These are phyloP conservation scores for Ramichloridium luteum DNA, from an alignment of 2,329 filamentous ascomycete genomes.

Conservation along the genomic window DNA sequence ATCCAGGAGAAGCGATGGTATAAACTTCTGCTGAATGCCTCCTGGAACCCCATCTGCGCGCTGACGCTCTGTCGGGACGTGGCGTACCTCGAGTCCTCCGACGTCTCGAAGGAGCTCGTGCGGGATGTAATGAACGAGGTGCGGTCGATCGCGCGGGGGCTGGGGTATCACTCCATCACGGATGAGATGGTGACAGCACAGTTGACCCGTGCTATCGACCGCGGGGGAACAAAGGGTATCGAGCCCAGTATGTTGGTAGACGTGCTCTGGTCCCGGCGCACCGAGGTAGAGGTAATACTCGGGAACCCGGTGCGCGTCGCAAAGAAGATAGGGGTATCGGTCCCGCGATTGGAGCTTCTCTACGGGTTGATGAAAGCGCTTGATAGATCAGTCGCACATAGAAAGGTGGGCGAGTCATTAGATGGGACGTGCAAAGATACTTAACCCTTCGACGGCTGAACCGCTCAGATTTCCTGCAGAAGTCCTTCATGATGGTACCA, in stretches of 20 bases:
- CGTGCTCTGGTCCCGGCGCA: slow-evolving; percentile 28
- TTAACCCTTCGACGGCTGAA: no score
- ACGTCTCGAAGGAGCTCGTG: slow-evolving; percentile 26
- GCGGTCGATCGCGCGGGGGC: slow-evolving; percentile 28
- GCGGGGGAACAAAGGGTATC: slow-evolving; percentile 27
- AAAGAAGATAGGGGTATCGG: slow-evolving; percentile 27
- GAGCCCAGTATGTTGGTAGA: slow-evolving; percentile 42
- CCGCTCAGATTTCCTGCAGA: no score
- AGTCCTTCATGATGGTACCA: no score
- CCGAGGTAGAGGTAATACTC: slow-evolving; percentile 41
- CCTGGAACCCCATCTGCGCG: slow-evolving; percentile 50
- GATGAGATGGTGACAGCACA: slow-evolving; percentile 28
- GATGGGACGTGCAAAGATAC: no score
- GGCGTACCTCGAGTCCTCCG: slow-evolving; percentile 34
- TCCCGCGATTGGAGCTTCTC: slow-evolving; percentile 32
- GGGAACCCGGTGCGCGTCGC: slow-evolving; percentile 35
- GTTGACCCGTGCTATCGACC: slow-evolving; percentile 26
- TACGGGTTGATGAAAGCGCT: slow-evolving; percentile 35
- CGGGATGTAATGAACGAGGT: slow-evolving; percentile 36
- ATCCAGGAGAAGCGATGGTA: slow-evolving; percentile 47
- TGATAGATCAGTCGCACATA: slow-evolving; percentile 24
- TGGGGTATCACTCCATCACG: slow-evolving; percentile 28
- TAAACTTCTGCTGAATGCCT: slow-evolving; percentile 49
- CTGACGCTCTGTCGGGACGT: slow-evolving; percentile 43
- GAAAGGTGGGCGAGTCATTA: slow-evolving; percentile 13